A percentile compares a stretch with the other conserved stretches of the same genome.
phyloP scores from a whole-genome alignment of 345 rosid species.

The Psidium friedrichsthalianum region DNA sequence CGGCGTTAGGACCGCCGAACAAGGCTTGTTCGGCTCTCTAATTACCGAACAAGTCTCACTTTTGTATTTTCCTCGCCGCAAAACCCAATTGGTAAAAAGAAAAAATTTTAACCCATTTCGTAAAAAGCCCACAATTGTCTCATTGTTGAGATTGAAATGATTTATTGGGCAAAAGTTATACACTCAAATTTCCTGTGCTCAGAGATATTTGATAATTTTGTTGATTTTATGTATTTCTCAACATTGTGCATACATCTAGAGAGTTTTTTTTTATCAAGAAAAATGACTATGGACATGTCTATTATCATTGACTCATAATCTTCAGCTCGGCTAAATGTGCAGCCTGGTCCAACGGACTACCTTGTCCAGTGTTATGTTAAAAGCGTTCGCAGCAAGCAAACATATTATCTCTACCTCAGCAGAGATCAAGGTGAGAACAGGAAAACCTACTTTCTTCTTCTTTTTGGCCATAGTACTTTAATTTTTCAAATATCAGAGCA shows the following conservation, averaged over 20 bases:
- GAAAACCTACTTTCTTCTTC: not conserved
- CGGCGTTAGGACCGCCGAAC: no score
- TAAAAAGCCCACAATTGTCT: no score
- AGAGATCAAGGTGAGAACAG: conserved; percentile 50
- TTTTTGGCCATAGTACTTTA: not conserved
- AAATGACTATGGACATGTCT: not conserved
- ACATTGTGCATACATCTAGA: no score
- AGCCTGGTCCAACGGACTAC: conserved; percentile 88
- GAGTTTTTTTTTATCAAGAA: not conserved
- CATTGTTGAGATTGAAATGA: not conserved
- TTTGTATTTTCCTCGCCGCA: no score
- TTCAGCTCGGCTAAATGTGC: conserved; percentile 5
- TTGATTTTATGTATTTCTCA: no score
- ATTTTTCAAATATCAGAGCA: not conserved
- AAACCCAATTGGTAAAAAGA: no score
- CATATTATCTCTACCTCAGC: conserved; percentile 65
- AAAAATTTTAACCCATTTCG: no score
- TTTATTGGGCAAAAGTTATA: not conserved
- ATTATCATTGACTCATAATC: not conserved
- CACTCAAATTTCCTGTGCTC: not conserved
- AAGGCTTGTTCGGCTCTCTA: no score
- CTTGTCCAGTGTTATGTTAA: conserved; percentile 75
- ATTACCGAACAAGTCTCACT: no score
- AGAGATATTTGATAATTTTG: no score
- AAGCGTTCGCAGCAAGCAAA: conserved; percentile 61